Evolutionary conservation across 73 alveolate genomes (phyloP).

Genomic region (Paramecium sexaurelia): DNA sequence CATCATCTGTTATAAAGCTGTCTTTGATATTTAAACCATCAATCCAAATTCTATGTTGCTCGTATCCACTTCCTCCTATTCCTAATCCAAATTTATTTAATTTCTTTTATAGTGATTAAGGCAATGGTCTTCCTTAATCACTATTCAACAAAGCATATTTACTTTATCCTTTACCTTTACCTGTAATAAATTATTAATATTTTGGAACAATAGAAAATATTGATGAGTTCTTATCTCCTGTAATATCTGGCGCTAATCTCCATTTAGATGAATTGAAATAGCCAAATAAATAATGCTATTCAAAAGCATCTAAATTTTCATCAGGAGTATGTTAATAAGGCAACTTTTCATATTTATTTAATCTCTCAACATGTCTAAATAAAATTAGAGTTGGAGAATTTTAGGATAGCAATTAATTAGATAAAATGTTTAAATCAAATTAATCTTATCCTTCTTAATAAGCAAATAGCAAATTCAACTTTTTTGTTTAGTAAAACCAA

Average conservation of each 20-base stretch:
- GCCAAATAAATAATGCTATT: constrained; percentile 5
- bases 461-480: neutral
- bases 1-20: constrained; percentile 6
- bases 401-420: neutral
- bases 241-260: constrained; percentile 54
- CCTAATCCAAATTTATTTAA: constrained; percentile 8
- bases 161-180: constrained; percentile 16
- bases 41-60: constrained; percentile 38
- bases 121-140: constrained; percentile 44
- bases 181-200: neutral
- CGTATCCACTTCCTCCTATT: constrained; percentile 27
- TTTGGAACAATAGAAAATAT: constrained; percentile 46
- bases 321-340: constrained; percentile 30
- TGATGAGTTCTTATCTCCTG: constrained; percentile 31
- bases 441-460: neutral
- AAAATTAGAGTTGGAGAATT: neutral
- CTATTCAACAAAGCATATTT: constrained; percentile 34
- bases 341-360: constrained; percentile 27
- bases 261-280: neutral
- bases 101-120: neutral
- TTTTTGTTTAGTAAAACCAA: constrained; percentile 20
- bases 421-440: neutral
- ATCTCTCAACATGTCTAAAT: constrained; percentile 45
- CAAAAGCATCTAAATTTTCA: constrained; percentile 46
- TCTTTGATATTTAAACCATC: constrained; percentile 5